Percentiles rank a stretch among this genome's conserved stretches.
phyloP scores from a whole-genome alignment of 257 asterid genomes.

The Misopates orontium region DNA sequence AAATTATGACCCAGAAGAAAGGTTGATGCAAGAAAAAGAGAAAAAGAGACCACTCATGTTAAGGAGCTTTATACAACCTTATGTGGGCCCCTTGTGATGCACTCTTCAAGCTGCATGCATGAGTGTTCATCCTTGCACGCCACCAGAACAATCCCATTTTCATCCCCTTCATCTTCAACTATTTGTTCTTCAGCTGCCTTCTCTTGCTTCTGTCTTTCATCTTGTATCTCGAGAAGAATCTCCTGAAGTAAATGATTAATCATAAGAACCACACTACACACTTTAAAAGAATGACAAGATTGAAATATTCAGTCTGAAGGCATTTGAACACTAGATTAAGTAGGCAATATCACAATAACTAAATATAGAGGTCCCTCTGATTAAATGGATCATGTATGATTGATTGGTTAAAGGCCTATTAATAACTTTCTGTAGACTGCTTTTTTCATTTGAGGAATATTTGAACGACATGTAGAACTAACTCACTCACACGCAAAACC shows the following conservation, averaged over 20 bases:
- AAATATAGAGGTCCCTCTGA: not conserved
- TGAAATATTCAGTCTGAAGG: constrained; percentile 8
- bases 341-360: not conserved
- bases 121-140: constrained; percentile 94
- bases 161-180: constrained; percentile 41
- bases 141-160: constrained; percentile 67
- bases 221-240: constrained; percentile 79
- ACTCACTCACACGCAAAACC: constrained; percentile 97
- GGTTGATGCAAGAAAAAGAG: constrained; percentile 6
- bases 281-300: constrained; percentile 10
- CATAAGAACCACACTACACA: constrained; percentile 10
- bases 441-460: constrained; percentile 19
- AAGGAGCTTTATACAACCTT: constrained; percentile 52
- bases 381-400: constrained; percentile 2
- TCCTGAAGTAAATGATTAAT: constrained; percentile 54
- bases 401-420: constrained; percentile 12
- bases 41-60: constrained; percentile 2
- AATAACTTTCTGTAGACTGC: constrained; percentile 10
- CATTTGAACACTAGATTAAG: constrained; percentile 23
- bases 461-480: constrained; percentile 46
- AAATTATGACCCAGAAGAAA: constrained; percentile 2
- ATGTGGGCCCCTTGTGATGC: constrained; percentile 62
- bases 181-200: constrained; percentile 40
- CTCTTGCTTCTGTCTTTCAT: constrained; percentile 62
- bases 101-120: constrained; percentile 91